Percentiles rank a stretch among this genome's conserved stretches.
phyloP scores from a whole-genome alignment of 2,329 filamentous ascomycete species.

The Cercospora janseana region DNA sequence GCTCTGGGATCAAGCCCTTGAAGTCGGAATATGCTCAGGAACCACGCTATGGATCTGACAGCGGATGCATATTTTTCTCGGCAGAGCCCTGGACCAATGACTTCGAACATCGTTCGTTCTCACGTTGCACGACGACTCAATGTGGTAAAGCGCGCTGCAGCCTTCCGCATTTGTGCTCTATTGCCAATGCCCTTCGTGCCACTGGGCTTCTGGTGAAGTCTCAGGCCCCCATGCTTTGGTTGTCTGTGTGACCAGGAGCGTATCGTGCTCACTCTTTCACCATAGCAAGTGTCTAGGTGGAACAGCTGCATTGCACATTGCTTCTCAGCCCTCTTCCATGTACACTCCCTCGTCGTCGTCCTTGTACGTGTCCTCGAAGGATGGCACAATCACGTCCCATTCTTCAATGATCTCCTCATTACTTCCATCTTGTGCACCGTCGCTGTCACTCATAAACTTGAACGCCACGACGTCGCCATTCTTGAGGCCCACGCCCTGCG shows the following conservation, averaged over 20 bases:
- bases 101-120: slow-evolving; percentile 7
- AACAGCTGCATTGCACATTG: neutral
- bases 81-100: slow-evolving; percentile 5
- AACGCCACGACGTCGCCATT: slow-evolving; percentile 39
- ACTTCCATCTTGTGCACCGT: slow-evolving; percentile 24
- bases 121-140: slow-evolving; percentile 8
- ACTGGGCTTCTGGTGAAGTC: neutral
- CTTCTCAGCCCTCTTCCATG: slow-evolving; percentile 27
- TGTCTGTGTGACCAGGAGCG: neutral
- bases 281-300: too few relatives aligned
- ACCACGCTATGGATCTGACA: slow-evolving; percentile 18
- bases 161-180: slow-evolving; percentile 11
- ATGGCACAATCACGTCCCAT: slow-evolving; percentile 38
- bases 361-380: slow-evolving; percentile 36
- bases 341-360: slow-evolving; percentile 31
- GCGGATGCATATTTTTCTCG: slow-evolving; percentile 16
- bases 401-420: slow-evolving; percentile 23
- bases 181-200: neutral
- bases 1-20: too few relatives aligned
- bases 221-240: neutral
- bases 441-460: slow-evolving; percentile 32
- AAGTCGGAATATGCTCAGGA: slow-evolving; percentile 14
- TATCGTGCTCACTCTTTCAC: neutral
- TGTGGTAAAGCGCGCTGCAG: slow-evolving; percentile 9
- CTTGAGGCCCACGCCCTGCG: slow-evolving; percentile 37